Conservation (phyloP, 2,329 filamentous ascomycete species). For the Pezicula rhizophila region DNA sequence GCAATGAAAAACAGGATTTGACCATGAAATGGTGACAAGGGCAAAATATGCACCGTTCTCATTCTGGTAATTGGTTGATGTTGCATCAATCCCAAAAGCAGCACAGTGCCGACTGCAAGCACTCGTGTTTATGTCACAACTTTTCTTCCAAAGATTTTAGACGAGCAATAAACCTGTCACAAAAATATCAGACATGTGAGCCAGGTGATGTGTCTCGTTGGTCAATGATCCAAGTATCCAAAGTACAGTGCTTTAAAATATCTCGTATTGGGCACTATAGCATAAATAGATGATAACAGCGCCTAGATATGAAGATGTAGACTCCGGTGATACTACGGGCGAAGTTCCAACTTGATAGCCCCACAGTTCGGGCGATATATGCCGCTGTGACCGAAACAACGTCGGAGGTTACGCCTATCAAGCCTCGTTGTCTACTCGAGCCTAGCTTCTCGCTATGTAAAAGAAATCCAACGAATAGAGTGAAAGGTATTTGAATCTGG, state of each 20-base stretch:
- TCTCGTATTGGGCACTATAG: neutral
- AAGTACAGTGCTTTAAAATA: neutral
- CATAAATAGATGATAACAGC: neutral
- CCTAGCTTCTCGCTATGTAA: neutral
- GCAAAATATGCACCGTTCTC: neutral
- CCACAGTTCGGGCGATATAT: neutral
- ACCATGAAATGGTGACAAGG: neutral
- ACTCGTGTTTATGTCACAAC: no score
- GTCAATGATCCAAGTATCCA: neutral
- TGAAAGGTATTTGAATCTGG: slow-evolving; percentile 1
- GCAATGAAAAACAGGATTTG: slow-evolving; percentile 2
- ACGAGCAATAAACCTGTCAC: neutral
- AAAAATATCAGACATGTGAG: neutral
- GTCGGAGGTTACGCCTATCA: neutral
- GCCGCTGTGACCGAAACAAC: neutral
- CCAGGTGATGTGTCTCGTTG: neutral
- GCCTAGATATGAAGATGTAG: neutral
- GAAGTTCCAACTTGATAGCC: neutral
- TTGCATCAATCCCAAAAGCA: no score
- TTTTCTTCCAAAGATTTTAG: no score
- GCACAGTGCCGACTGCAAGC: no score
- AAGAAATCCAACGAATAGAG: neutral
- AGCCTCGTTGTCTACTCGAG: neutral
- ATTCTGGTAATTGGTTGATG: no score
- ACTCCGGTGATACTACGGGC: neutral